These are phyloP conservation scores for Cephalotrichum gorgonifer DNA, from an alignment of 2,329 filamentous ascomycete species.

Conservation along the genomic window DNA sequence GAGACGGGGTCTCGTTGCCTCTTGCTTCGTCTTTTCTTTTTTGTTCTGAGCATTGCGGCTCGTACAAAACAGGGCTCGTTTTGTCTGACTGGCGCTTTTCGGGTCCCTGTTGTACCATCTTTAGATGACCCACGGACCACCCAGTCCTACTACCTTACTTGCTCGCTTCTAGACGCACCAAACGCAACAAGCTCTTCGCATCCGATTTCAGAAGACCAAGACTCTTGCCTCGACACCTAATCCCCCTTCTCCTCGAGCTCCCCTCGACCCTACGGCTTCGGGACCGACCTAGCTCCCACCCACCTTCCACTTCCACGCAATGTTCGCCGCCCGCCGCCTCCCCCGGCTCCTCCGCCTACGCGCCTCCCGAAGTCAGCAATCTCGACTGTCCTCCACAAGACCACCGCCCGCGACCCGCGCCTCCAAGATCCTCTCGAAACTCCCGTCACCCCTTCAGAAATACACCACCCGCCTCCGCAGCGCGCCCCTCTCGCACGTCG, in stretches of 20 bases:
- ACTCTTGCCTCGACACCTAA: background rate
- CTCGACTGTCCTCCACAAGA: background rate
- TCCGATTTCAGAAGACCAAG: background rate
- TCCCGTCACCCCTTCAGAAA: slow-evolving; percentile 56
- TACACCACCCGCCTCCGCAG: slow-evolving; percentile 61
- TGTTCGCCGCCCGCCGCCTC: background rate
- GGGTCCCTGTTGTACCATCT: no score
- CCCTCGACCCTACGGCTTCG: background rate
- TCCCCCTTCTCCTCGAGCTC: no score
- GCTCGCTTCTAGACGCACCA: no score
- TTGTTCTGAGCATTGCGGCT: background rate
- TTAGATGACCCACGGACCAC: no score
- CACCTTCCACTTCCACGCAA: background rate
- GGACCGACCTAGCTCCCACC: background rate
- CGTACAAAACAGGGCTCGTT: no score
- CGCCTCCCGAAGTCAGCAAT: background rate
- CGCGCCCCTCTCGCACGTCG: slow-evolving; percentile 73
- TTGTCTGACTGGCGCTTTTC: no score
- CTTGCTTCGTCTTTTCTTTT: background rate
- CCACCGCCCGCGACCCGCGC: background rate
- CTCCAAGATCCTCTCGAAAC: slow-evolving; percentile 31
- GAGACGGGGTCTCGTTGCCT: background rate
- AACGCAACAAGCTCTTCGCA: no score
- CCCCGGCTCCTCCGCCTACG: background rate
- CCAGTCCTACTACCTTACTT: no score